Base-by-base conservation (phyloP, 176 grass and related monocot genomes). In the Bothriochloa decipiens region DNA sequence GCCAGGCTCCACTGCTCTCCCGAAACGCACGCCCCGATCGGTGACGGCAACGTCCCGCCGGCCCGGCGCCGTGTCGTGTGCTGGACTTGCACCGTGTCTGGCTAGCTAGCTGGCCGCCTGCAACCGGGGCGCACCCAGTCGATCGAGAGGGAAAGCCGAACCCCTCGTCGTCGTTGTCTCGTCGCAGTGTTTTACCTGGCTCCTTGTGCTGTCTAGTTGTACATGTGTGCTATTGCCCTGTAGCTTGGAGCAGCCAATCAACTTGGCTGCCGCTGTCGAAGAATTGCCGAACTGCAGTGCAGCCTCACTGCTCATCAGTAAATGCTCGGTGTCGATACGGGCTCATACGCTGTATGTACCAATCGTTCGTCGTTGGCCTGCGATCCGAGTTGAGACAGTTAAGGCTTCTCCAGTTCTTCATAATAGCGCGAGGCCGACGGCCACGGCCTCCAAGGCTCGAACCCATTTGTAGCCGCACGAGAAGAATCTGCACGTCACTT, bases 1-100 rank as follows among this genome's bases (percentile, higher is more conserved):
- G n/a, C n/a, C 4, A 6, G 28, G 22, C 12, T 32, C 53, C 60
- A 68, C 27, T 70, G 74, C 68, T 70, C 68, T 60, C 80, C 68
- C 76, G 37, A 1, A 75, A 81, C 49, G 52, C 1, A 1, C 5
- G 80, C 47, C 3, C 62, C 80, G 23, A n/a, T 77, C 80, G 11
- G 53, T 40, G 86, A 63, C 14, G 68, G 46, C 75, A 5, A 67
- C 81, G 69, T 35, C 75, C 25, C 27, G 35, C 18, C 39, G 68
- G 37, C 13, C 28, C 26, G 36, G 60, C 76, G 84, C 2, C 29
- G 8, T 8, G 13, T 8, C 50, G 55, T 23, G 55, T 60, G 55
- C 3, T 60, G 55, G 17, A 10, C 55, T 60, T 60, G 20, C 20
- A 25, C 79, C 28, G 29, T 50, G 35, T 22, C 14, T 35, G 55